Base-by-base conservation (phyloP, 2,329 filamentous ascomycete genomes). In the Alternaria tenuissima region DNA sequence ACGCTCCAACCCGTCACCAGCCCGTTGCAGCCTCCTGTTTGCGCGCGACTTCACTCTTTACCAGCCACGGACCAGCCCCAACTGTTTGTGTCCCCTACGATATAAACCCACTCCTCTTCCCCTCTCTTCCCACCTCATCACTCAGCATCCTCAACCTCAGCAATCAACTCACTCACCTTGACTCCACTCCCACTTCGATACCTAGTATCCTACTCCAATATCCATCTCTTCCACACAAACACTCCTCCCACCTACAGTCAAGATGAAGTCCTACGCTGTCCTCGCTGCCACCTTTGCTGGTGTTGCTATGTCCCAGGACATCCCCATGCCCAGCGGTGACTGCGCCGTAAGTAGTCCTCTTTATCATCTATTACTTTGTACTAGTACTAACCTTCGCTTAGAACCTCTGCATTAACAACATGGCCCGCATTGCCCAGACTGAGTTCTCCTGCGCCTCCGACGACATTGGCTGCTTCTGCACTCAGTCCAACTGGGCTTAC, bases 351-450 rank as follows among this genome's bases (percentile, higher is more conserved):
- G 78, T 75, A 9, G 30, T 20, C 47, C 24, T 32, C n/a, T 30
- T 26, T 26, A 26, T 26, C 6, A 7, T 26, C 24, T 26, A 26
- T 26, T 26, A 7, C 24, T 26, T 26, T 26, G 24, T 26, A n/a
- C n/a, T 39, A 20, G 36, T 51, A 41, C 65, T 68, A 64, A 68
- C 47, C 4, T 14, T 7, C 12, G 36, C 48, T 4, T 61, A 80
- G 77, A 74, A 75, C 73, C 69, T 72, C 32, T 84, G 82, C 64
- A 70, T 83, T 68, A 77, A 64, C 75, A 83, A 82, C 79, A 83
- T 84, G 81, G 65, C 82, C 60, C 61, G 26, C 38, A 76, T 80
- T 59, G 80, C 80, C 55, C 60, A 70, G 48, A 61, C 68, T 30
- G 7, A 71, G 20, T 81, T 84, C 63, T 78, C 78, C 58, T 84